Evolutionary conservation across 768 basidiomycete species (phyloP).

Genomic region (Asterophora parasitica): DNA sequence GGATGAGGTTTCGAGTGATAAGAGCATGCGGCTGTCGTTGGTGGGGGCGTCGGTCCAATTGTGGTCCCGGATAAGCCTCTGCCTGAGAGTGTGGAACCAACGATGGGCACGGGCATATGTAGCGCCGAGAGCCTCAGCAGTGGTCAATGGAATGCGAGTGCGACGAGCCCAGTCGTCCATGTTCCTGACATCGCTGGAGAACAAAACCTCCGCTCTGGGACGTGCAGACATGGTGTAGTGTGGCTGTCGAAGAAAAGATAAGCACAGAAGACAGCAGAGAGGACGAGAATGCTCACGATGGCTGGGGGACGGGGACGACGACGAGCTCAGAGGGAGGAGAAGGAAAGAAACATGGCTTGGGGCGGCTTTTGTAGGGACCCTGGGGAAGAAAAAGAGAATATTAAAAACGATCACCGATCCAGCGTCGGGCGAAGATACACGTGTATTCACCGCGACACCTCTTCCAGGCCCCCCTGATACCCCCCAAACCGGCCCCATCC

Average conservation of each 20-base stretch:
- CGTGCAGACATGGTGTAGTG: slow-evolving; percentile 24
- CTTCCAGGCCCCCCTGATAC: slow-evolving; percentile 29
- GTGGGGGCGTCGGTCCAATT: slow-evolving; percentile 62
- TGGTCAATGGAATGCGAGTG: slow-evolving; percentile 77
- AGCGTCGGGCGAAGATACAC: slow-evolving; percentile 70
- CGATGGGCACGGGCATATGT: slow-evolving; percentile 79
- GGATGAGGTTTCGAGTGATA: slow-evolving; percentile 72
- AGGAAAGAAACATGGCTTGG: slow-evolving; percentile 25
- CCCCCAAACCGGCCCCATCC: neutral
- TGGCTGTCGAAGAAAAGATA: neutral
- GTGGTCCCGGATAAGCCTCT: slow-evolving; percentile 60
- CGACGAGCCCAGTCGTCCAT: slow-evolving; percentile 83
- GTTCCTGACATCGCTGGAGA: slow-evolving; percentile 73
- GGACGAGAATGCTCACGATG: slow-evolving; percentile 4
- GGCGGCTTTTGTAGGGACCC: slow-evolving; percentile 47
- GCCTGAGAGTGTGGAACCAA: slow-evolving; percentile 62
- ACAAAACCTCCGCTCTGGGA: slow-evolving; percentile 56
- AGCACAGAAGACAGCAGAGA: neutral
- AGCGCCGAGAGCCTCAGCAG: slow-evolving; percentile 74
- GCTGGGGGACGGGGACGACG: slow-evolving; percentile 15
- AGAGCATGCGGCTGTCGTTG: slow-evolving; percentile 67
- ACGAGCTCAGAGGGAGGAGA: slow-evolving; percentile 24
- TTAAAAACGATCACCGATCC: slow-evolving; percentile 39
- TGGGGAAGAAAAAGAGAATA: slow-evolving; percentile 48
- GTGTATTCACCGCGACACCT: slow-evolving; percentile 63